Percentiles rank a stretch among this genome's conserved stretches.
phyloP scores from a whole-genome alignment of 106 monocot species.

The Iris macrosiphon region DNA sequence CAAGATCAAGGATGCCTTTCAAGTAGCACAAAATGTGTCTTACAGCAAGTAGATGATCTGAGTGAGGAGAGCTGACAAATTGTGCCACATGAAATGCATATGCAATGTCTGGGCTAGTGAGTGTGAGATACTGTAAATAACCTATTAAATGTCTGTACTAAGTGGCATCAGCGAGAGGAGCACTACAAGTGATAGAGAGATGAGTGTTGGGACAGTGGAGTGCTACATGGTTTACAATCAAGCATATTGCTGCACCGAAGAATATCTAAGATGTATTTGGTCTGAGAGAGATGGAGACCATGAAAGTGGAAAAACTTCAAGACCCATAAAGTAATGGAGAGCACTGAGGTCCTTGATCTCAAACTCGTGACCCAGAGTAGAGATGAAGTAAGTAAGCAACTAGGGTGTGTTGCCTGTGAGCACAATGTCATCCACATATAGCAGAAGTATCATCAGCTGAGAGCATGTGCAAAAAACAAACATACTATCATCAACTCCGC shows the following conservation, averaged over 20 bases:
- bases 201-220: background rate
- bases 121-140: background rate
- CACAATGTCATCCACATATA: constrained; percentile 8
- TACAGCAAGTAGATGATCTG: background rate
- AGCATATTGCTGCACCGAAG: background rate
- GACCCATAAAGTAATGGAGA: background rate
- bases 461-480: background rate
- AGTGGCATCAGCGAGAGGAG: background rate
- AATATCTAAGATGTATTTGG: background rate
- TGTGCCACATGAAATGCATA: background rate
- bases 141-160: background rate
- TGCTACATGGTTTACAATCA: background rate
- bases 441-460: background rate
- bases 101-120: background rate
- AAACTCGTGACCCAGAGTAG: background rate
- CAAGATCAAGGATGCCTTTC: background rate
- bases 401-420: background rate
- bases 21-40: constrained; percentile 6
- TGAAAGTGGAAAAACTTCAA: background rate
- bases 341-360: background rate
- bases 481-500: background rate
- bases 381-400: background rate
- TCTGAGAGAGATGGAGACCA: background rate
- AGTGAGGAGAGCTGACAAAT: background rate
- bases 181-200: background rate